Conservation (phyloP, 2,329 filamentous ascomycete species). For the Scorias spongiosa region DNA sequence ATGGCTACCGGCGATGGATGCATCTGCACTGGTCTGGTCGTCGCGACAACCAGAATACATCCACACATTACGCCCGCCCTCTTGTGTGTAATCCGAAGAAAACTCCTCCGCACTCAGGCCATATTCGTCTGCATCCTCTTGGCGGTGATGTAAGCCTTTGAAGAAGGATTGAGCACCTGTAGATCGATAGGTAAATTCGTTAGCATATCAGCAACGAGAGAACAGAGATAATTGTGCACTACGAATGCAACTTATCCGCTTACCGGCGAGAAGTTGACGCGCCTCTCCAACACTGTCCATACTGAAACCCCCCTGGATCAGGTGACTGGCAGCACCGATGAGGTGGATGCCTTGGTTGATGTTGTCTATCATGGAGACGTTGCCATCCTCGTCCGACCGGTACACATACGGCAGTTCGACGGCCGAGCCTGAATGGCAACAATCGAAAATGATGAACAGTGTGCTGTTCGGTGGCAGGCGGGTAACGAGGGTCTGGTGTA, state of each 20-base stretch:
- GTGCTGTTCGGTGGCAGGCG: conserved; percentile 35
- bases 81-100: conserved; percentile 23
- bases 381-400: conserved; percentile 40
- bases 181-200: no score
- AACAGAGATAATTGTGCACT: no score
- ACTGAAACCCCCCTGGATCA: conserved; percentile 36
- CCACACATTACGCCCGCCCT: conserved; percentile 30
- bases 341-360: conserved; percentile 36
- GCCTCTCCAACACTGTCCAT: conserved; percentile 34
- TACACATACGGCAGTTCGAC: conserved; percentile 45
- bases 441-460: conserved; percentile 44
- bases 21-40: conserved; percentile 37
- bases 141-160: conserved; percentile 33
- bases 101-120: conserved; percentile 29
- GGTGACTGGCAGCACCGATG: conserved; percentile 32
- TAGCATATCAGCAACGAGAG: no score
- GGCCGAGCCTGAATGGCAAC: conserved; percentile 46
- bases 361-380: conserved; percentile 41
- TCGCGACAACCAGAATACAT: conserved; percentile 38
- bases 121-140: conserved; percentile 26
- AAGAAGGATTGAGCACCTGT: conserved; percentile 39
- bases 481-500: conserved; percentile 39
- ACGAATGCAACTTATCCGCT: no score
- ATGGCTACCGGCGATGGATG: conserved; percentile 28
- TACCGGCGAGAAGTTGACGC: conserved; percentile 30